Percentiles rank a stretch among this genome's conserved stretches.
phyloP scores from a whole-genome alignment of 345 rosid genomes.

The Sisymbrium irio region DNA sequence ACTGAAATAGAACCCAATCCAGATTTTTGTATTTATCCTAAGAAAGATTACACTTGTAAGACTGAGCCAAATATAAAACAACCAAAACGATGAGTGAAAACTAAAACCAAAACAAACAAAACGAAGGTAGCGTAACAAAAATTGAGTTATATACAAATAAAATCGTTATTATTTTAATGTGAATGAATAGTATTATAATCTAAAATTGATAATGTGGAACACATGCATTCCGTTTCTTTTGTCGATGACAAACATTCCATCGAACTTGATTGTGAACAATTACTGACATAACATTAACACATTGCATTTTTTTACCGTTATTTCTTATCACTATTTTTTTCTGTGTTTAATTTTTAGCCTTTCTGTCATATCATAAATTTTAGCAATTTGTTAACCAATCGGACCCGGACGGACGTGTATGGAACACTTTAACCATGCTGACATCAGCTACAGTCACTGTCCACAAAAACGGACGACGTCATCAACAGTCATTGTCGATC shows the following conservation, averaged over 20 bases:
- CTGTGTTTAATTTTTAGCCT: neutral
- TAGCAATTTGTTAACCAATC: neutral
- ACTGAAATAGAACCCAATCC: neutral
- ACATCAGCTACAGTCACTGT: neutral
- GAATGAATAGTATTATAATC: neutral
- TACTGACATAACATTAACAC: no score
- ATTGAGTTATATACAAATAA: neutral
- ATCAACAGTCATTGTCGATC: neutral
- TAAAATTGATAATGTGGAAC: neutral
- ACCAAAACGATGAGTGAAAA: neutral
- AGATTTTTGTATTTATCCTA: no score
- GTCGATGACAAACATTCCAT: neutral
- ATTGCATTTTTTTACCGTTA: no score
- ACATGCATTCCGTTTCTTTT: neutral
- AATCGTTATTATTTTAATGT: neutral
- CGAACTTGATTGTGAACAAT: no score
- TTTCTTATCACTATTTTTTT: no score
- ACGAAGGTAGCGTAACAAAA: neutral
- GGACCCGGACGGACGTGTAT: no score
- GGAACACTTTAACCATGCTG: no score
- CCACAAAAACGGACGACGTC: constrained; percentile 1
- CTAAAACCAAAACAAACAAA: neutral
- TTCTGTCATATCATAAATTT: neutral
- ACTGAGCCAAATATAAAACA: neutral
- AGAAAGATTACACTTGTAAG: no score